Base-by-base conservation (phyloP, 306 rosid genomes). In the Pachyrhizus erosus region DNA sequence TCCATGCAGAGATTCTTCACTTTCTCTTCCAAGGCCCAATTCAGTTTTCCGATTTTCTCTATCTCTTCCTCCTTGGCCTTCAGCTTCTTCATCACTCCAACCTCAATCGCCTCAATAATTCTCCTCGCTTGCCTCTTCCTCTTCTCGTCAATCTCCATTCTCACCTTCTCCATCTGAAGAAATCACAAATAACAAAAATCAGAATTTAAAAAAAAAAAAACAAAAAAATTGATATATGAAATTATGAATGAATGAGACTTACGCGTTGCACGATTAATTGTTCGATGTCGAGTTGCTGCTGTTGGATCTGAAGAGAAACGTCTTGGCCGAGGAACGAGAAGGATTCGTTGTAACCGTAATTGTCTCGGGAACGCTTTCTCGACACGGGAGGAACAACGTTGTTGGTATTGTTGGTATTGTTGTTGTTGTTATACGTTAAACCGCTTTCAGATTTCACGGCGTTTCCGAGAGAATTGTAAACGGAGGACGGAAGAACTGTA, bases 251-350 rank as follows among this genome's bases (percentile, higher is more conserved):
- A 18, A 13, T 5, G 52, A 2, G 10, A 67, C 94, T 52, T 83
- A 95, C 99, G 11, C 90, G 94, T 74, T 93, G 93, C 0, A 88
- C 75, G 75, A 95, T 82, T 12, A 91, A 83, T 3, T 76, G 83
- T 46, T 93, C 92, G 82, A 92, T 52, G 17, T 91, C 96, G 1
- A 86, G 81, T 43, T 93, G 96, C n/a, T 95, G 98, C 3, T 92
- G 90, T 4, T 90, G 97, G 75, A 95, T 82, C 82, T 92, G 97
- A 4, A 77, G 65, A 1, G 96, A 87, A 39, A 95, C 65, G 85
- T 95, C 98, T 55, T 93, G 91, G 2, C 98, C 98, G 5, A 93
- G 94, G 61, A 94, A 91, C 1, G 97, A 91, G 86, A 90, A 93
- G 0, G 87, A 71, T 1, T 66, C 31, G n/a, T 23, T 73, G 7